These are phyloP conservation scores for Thymus mandschuricus DNA, from an alignment of 257 asterid genomes.

Conservation along the genomic window DNA sequence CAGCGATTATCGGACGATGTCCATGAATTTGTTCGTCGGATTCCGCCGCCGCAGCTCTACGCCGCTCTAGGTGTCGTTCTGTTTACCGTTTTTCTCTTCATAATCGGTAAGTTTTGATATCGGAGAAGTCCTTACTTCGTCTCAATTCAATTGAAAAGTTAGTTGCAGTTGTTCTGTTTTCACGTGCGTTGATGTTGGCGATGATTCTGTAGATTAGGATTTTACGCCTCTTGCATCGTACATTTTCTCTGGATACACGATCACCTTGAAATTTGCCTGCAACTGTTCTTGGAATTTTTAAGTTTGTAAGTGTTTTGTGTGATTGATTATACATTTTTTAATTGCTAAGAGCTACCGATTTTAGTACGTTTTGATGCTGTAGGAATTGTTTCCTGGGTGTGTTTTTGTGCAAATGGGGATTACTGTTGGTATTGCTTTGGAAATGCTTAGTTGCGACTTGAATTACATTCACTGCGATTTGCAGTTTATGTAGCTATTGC, in stretches of 20 bases:
- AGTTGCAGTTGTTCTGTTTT: not conserved
- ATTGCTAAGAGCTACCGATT: not conserved
- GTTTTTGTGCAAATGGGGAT: not conserved
- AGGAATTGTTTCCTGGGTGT: not conserved
- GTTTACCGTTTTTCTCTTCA: constrained; percentile 44
- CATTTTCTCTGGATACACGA: not conserved
- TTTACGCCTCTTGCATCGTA: not conserved
- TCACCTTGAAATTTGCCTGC: not conserved
- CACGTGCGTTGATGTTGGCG: not conserved
- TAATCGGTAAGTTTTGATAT: constrained; percentile 46
- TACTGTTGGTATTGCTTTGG: not conserved
- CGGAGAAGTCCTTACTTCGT: not conserved
- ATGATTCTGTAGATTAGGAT: not conserved
- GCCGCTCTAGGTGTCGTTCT: constrained; percentile 54
- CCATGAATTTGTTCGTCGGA: constrained; percentile 40
- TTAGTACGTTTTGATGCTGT: too few species aligned
- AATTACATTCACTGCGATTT: not conserved
- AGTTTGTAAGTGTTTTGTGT: too few species aligned
- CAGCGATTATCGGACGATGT: constrained; percentile 42
- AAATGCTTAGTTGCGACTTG: constrained; percentile 9
- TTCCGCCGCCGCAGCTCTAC: constrained; percentile 58
- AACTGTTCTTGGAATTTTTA: constrained; percentile 1
- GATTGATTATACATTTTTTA: not conserved
- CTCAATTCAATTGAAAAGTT: not conserved
- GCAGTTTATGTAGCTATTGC: too few species aligned